Conservation (phyloP, 148 eudicot species). For the Chenopodium quinoa region DNA sequence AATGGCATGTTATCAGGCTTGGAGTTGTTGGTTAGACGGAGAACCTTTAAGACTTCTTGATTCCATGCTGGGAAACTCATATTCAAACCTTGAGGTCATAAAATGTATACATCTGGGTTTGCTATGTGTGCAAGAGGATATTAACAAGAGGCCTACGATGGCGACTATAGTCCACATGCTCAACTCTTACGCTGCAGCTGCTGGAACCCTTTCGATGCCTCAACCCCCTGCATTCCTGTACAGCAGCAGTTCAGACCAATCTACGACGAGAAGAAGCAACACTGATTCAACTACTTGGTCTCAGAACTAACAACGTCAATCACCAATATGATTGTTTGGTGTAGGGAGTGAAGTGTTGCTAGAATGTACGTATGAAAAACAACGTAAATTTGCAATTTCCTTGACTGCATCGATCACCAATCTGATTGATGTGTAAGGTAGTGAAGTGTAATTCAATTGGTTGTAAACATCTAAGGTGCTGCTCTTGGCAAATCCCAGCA, state of each 20-base stretch:
- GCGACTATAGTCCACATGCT: conserved; percentile 3
- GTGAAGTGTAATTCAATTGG: no score
- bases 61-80: background rate
- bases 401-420: no score
- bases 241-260: background rate
- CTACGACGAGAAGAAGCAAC: background rate
- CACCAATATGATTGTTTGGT: background rate
- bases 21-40: conserved; percentile 6
- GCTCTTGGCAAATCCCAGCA: no score
- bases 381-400: no score
- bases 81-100: background rate
- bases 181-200: background rate
- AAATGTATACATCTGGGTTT: background rate
- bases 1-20: conserved; percentile 4
- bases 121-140: conserved; percentile 7
- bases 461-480: no score
- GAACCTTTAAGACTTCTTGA: background rate
- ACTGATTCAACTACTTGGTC: background rate
- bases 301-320: background rate
- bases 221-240: conserved; percentile 4
- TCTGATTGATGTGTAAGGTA: no score
- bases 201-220: background rate
- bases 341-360: background rate
- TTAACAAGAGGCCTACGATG: conserved; percentile 1
- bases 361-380: background rate